Evolutionary conservation across 2,329 filamentous ascomycete species (phyloP).

Genomic region (Microcyclosporella mali): DNA sequence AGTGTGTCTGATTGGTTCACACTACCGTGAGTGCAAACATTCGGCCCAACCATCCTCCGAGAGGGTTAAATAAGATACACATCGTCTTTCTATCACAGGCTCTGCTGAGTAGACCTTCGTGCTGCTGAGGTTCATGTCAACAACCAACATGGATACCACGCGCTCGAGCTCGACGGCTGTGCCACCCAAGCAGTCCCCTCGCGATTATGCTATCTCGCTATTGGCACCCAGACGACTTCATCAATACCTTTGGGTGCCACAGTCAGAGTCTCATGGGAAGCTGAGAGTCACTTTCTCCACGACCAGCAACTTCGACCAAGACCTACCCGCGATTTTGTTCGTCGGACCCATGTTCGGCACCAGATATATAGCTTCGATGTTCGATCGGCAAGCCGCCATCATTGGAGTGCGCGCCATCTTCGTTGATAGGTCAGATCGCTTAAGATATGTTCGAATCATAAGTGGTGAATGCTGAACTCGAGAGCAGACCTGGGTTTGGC

Average conservation of each 20-base stretch:
- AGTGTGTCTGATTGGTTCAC: too few relatives aligned
- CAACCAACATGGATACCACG: too few relatives aligned
- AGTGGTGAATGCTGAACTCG: slow-evolving; percentile 2
- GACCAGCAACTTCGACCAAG: slow-evolving; percentile 27
- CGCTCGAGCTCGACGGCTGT: too few relatives aligned
- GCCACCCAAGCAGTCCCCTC: not conserved
- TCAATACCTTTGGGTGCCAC: slow-evolving; percentile 24
- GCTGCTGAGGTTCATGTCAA: too few relatives aligned
- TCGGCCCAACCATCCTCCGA: too few relatives aligned
- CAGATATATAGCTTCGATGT: slow-evolving; percentile 26
- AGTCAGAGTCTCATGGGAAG: slow-evolving; percentile 17
- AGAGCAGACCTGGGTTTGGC: slow-evolving; percentile 40
- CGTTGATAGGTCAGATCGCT: slow-evolving; percentile 33
- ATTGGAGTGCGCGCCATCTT: slow-evolving; percentile 34
- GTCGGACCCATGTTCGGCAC: slow-evolving; percentile 36
- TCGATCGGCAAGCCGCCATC: slow-evolving; percentile 29
- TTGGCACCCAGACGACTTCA: slow-evolving; percentile 20
- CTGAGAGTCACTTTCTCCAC: slow-evolving; percentile 29
- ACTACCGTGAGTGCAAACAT: too few relatives aligned
- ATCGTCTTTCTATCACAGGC: too few relatives aligned
- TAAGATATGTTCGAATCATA: not conserved
- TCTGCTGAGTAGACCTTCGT: too few relatives aligned
- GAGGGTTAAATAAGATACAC: too few relatives aligned
- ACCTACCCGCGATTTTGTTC: slow-evolving; percentile 33
- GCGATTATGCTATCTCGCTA: slow-evolving; percentile 7